Evolutionary conservation across 371 early-diverging fungal species (phyloP).

Genomic region (Haplosporangium sp.): DNA sequence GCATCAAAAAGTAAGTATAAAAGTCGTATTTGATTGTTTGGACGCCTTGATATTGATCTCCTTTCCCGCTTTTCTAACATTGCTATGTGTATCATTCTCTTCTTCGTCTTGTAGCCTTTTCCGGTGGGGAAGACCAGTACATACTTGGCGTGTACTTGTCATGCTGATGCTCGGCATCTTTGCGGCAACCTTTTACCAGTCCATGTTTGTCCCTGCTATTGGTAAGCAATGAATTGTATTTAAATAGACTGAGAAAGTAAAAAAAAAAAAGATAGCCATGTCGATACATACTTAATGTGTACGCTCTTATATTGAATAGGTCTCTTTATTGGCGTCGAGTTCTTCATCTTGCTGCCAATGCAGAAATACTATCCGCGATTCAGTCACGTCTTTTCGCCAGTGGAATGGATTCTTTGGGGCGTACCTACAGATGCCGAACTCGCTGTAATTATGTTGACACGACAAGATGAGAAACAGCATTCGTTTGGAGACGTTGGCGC

Average conservation of each 20-base stretch:
- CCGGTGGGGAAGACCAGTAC: conserved; percentile 46
- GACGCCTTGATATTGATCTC: too few relatives aligned
- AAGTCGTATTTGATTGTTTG: too few relatives aligned
- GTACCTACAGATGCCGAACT: conserved; percentile 48
- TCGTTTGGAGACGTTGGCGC: conserved; percentile 1
- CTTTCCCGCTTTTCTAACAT: background rate
- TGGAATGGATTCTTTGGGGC: conserved; percentile 51
- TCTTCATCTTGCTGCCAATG: conserved; percentile 39
- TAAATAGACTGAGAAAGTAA: background rate
- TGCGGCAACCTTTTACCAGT: conserved; percentile 29
- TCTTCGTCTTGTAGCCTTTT: conserved; percentile 22
- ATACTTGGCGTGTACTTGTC: conserved; percentile 44
- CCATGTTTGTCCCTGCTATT: conserved; percentile 36
- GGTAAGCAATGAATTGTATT: conserved; percentile 13
- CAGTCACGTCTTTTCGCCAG: conserved; percentile 48
- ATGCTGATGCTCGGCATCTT: conserved; percentile 26
- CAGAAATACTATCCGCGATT: conserved; percentile 41
- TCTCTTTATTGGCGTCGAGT: conserved; percentile 36
- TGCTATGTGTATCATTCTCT: background rate
- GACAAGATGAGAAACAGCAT: conserved; percentile 13
- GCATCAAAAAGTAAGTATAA: conserved; percentile 38
- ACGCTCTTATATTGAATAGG: conserved; percentile 14
- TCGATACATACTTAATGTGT: background rate
- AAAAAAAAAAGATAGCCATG: too few relatives aligned
- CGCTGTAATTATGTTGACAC: conserved; percentile 34